These are phyloP conservation scores for Acanthamoeba healyi DNA, from an alignment of 208 protist species.

Conservation along the genomic window DNA sequence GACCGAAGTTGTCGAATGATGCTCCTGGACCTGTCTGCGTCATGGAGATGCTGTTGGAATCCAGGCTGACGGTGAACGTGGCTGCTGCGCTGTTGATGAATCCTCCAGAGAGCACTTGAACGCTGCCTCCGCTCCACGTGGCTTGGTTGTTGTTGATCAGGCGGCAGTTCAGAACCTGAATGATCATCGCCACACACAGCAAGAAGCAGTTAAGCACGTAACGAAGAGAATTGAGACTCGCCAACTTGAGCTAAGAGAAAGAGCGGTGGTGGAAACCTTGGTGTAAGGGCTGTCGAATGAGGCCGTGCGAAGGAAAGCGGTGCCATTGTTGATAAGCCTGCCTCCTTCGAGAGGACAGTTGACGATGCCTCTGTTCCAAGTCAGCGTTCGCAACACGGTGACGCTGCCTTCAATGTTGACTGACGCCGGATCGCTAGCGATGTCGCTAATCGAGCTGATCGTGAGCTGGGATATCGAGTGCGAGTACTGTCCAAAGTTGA, in stretches of 20 bases:
- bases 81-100: constrained; percentile 43
- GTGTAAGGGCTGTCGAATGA: too few species aligned
- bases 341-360: not conserved
- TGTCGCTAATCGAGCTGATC: not conserved
- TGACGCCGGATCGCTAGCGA: not conserved
- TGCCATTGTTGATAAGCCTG: constrained; percentile 57
- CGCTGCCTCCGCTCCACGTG: constrained; percentile 7
- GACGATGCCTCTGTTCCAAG: not conserved
- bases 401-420: constrained; percentile 18
- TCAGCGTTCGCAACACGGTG: constrained; percentile 15
- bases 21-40: not conserved
- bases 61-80: constrained; percentile 14
- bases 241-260: too few species aligned
- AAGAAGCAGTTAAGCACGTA: too few species aligned
- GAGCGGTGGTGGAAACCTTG: too few species aligned
- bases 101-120: not conserved
- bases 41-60: not conserved
- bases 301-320: too few species aligned
- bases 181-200: too few species aligned
- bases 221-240: too few species aligned
- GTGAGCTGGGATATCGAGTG: not conserved
- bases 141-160: constrained; percentile 39
- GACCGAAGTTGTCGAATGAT: constrained; percentile 61
- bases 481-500: constrained; percentile 43
- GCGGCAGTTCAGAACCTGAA: constrained; percentile 21